A percentile compares a stretch with the other conserved stretches of the same genome.
phyloP scores from a whole-genome alignment of 371 early-diverging fungal genomes.

The Mucor plumbeus region DNA sequence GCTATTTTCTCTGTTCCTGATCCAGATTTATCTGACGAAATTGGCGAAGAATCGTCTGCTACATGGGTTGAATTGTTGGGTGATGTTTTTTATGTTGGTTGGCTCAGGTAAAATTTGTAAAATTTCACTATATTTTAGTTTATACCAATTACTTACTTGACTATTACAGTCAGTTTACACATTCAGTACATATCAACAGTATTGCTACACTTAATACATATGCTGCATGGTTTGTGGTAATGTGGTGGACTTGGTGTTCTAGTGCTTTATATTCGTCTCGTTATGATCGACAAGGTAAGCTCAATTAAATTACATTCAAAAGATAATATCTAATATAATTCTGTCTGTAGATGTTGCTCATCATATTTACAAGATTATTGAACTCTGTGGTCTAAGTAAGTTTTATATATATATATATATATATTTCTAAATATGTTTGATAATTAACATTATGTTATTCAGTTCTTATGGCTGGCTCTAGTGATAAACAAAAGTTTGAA shows the following conservation, averaged over 20 bases:
- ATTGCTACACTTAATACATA: constrained; percentile 40
- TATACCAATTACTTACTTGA: background rate
- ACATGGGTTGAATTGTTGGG: constrained; percentile 56
- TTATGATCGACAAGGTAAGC: constrained; percentile 43
- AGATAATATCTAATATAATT: background rate
- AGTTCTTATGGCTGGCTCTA: constrained; percentile 55
- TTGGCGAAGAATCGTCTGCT: constrained; percentile 48
- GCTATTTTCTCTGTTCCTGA: constrained; percentile 49
- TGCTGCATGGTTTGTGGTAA: constrained; percentile 61
- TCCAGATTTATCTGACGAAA: constrained; percentile 56
- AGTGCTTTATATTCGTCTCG: constrained; percentile 57
- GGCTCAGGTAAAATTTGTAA: constrained; percentile 34
- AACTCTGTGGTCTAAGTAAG: constrained; percentile 49
- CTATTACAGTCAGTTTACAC: constrained; percentile 44
- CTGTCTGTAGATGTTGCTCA: constrained; percentile 47
- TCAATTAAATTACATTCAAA: background rate
- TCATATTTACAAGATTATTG: constrained; percentile 53
- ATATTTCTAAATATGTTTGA: no score
- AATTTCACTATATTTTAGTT: background rate
- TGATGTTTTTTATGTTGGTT: constrained; percentile 58
- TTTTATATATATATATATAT: background rate
- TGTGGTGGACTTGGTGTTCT: constrained; percentile 70
- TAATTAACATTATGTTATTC: no score
- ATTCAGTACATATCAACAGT: constrained; percentile 53
- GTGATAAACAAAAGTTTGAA: constrained; percentile 28